Evolutionary conservation across 805 yeast species (phyloP), one percentile per base, ranked within the genome.

Genomic region (Huiozyma naganishii): DNA sequence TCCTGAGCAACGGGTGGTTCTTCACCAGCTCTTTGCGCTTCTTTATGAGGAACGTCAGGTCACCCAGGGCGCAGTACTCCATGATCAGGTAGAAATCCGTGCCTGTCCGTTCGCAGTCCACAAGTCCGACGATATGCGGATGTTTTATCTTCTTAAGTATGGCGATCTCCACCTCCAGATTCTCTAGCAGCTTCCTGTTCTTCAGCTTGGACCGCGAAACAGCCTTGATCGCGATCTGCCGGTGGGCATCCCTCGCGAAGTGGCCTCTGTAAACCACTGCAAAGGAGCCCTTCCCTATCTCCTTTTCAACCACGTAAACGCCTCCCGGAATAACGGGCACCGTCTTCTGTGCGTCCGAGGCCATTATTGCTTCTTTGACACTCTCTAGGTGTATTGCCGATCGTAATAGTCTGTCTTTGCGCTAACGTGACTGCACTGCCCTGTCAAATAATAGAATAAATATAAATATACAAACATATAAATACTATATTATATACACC

Each of bases 31-130:
- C 87, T 52, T 76, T 75, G 55, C 89, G 73, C 58, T 78, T 80
- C 55, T 84, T 76, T 44, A 92, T 89, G 53, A 92, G 82, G 56
- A 80, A 85, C 0, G 95, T 84, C 48, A 92, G 71, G 65, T 92
- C 98, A 10, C 98, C 98, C 59, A 92, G 69, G 1, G 97, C 80
- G 61, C 98, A 92, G 67, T 87, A 92, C 62, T 92, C 97, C 97
- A 92, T 92, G 12, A 90, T 80, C 49, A 92, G 68, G 59, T 87
- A 90, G 67, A 88, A 86, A 62, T 89, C 86, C 8, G 78, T 61
- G 7, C 77, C 64, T 1, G 95, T 82, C 57, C 86, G 82, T 46
- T 79, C 78, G 58, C 87, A 88, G 57, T 90, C 97, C 47, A 85
- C 65, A 40, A 92, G 68, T 12, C 81, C 81, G 8, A 92, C 98